Percentiles rank a stretch among this genome's conserved stretches.
phyloP scores from a whole-genome alignment of 768 basidiomycete genomes.

The Podaxis sp. region DNA sequence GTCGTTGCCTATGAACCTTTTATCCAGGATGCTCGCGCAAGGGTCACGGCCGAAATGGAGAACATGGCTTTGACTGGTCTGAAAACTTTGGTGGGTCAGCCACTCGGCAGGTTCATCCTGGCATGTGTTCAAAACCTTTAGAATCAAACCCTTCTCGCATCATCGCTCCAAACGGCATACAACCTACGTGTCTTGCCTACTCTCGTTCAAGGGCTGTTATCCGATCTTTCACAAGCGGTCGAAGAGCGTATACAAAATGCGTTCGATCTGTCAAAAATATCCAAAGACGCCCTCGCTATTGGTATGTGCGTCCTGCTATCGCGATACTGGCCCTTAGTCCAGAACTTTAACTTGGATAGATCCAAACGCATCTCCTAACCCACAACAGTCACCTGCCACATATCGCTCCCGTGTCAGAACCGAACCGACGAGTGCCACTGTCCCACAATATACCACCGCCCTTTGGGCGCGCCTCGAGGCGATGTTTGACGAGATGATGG shows the following conservation, averaged over 20 bases:
- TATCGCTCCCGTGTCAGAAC: constrained; percentile 88
- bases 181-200: constrained; percentile 85
- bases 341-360: background rate
- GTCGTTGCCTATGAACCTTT: constrained; percentile 69
- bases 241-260: constrained; percentile 77
- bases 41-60: constrained; percentile 87
- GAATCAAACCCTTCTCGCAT: constrained; percentile 91
- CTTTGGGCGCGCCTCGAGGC: constrained; percentile 81
- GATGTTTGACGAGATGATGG: constrained; percentile 86
- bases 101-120: background rate
- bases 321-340: background rate
- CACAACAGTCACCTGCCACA: constrained; percentile 40
- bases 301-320: constrained; percentile 41
- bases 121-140: constrained; percentile 28
- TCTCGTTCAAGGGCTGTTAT: constrained; percentile 76
- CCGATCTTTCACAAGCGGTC: constrained; percentile 80
- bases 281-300: constrained; percentile 80
- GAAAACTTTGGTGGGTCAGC: constrained; percentile 62
- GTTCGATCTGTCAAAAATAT: constrained; percentile 86
- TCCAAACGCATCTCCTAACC: constrained; percentile 18
- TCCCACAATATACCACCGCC: constrained; percentile 81
- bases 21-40: constrained; percentile 68
- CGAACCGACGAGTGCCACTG: constrained; percentile 86
- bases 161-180: constrained; percentile 93
- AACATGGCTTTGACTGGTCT: constrained; percentile 84